Conservation (phyloP, 2,329 filamentous ascomycete species). For the Decorospora gaudefroyi region DNA sequence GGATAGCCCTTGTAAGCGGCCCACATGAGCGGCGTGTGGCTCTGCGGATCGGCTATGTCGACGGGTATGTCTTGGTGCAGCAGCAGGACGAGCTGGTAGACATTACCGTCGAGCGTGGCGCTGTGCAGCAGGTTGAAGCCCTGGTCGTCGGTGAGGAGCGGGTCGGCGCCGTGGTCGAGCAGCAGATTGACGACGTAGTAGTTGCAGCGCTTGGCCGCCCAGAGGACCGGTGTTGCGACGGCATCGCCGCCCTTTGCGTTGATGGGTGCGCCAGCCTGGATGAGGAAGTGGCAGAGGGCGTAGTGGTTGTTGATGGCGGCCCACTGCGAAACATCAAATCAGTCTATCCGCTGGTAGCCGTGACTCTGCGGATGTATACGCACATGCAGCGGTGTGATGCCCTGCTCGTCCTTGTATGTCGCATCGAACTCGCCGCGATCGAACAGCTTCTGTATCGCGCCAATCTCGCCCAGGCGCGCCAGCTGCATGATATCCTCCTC, state of each 20-base stretch:
- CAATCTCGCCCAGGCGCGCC: slow-evolving; percentile 83
- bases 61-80: slow-evolving; percentile 95
- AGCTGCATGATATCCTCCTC: slow-evolving; percentile 95
- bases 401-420: slow-evolving; percentile 83
- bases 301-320: slow-evolving; percentile 99
- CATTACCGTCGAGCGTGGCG: slow-evolving; percentile 95
- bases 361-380: slow-evolving; percentile 17
- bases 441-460: slow-evolving; percentile 86
- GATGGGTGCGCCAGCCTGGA: slow-evolving; percentile 83
- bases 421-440: slow-evolving; percentile 80
- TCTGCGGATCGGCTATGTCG: slow-evolving; percentile 84
- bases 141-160: slow-evolving; percentile 87
- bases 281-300: slow-evolving; percentile 92
- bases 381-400: slow-evolving; percentile 95
- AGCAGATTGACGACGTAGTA: slow-evolving; percentile 96
- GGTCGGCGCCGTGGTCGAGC: slow-evolving; percentile 88
- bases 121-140: slow-evolving; percentile 98
- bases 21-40: slow-evolving; percentile 98
- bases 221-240: slow-evolving; percentile 89
- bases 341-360: neutral
- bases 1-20: slow-evolving; percentile 97
- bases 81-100: slow-evolving; percentile 83
- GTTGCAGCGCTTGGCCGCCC: slow-evolving; percentile 94
- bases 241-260: slow-evolving; percentile 96
- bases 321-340: slow-evolving; percentile 65